These are phyloP conservation scores for Gastrolobium bilobum DNA, from an alignment of 306 rosid genomes.

Conservation along the genomic window DNA sequence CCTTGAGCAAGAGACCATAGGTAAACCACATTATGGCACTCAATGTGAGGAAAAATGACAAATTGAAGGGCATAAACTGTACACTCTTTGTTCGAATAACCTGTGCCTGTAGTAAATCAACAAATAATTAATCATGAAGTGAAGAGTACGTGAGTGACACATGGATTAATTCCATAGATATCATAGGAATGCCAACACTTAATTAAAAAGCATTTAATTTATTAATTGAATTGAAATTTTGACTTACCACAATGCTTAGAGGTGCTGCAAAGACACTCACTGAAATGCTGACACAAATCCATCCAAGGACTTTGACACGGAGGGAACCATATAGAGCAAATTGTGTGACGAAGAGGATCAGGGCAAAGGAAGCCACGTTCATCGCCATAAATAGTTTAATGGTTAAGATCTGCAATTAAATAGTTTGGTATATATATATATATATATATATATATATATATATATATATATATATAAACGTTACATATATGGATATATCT, in stretches of 20 bases:
- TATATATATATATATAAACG: neutral
- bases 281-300: conserved; percentile 70
- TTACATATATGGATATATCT: neutral
- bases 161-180: too few species aligned
- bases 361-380: conserved; percentile 61
- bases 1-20: conserved; percentile 65
- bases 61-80: conserved; percentile 73
- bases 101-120: conserved; percentile 56
- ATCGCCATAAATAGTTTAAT: conserved; percentile 53
- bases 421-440: neutral
- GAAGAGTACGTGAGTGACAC: neutral
- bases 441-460: too few species aligned
- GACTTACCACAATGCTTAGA: conserved; percentile 73
- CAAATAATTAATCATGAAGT: neutral
- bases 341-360: conserved; percentile 50
- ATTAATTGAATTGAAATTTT: neutral
- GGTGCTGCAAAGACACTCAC: conserved; percentile 82
- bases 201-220: too few species aligned
- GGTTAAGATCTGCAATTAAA: conserved; percentile 57
- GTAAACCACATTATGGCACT: conserved; percentile 83
- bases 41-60: conserved; percentile 79
- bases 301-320: conserved; percentile 64
- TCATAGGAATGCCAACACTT: too few species aligned
- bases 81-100: conserved; percentile 78
- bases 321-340: conserved; percentile 39